Conservation (phyloP, 83 land plant species). For the Diphasiastrum complanatum region DNA sequence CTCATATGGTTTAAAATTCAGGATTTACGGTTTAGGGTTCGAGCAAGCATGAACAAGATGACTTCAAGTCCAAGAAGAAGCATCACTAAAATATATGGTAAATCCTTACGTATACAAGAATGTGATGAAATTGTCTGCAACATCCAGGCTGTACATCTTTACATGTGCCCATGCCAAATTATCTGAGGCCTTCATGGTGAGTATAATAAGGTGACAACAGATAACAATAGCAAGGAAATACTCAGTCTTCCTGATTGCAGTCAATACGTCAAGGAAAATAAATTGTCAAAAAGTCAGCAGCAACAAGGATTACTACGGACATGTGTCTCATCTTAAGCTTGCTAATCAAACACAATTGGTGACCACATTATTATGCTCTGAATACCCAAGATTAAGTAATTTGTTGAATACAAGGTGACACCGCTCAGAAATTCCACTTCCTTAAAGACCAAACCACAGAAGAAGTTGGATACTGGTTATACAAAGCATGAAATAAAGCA, state of each 20-base stretch:
- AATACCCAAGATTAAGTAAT: background rate
- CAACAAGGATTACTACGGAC: background rate
- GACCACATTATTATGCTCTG: background rate
- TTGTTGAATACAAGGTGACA: constrained; percentile 1
- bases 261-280: background rate
- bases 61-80: no score
- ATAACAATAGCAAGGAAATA: constrained; percentile 17
- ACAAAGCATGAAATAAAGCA: constrained; percentile 9
- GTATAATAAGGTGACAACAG: constrained; percentile 4
- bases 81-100: background rate
- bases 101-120: constrained; percentile 9
- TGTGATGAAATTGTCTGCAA: constrained; percentile 3
- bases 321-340: background rate
- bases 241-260: constrained; percentile 13
- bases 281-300: background rate
- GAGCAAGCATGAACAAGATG: no score
- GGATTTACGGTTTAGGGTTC: no score
- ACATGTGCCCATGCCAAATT: background rate
- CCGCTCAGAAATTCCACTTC: no score
- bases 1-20: no score
- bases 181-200: constrained; percentile 9
- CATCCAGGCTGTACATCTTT: constrained; percentile 8
- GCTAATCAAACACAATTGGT: background rate
- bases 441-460: no score
- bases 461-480: constrained; percentile 21